These are phyloP conservation scores for Colletotrichum gigasporum DNA, from an alignment of 2,329 filamentous ascomycete species.

Conservation along the genomic window DNA sequence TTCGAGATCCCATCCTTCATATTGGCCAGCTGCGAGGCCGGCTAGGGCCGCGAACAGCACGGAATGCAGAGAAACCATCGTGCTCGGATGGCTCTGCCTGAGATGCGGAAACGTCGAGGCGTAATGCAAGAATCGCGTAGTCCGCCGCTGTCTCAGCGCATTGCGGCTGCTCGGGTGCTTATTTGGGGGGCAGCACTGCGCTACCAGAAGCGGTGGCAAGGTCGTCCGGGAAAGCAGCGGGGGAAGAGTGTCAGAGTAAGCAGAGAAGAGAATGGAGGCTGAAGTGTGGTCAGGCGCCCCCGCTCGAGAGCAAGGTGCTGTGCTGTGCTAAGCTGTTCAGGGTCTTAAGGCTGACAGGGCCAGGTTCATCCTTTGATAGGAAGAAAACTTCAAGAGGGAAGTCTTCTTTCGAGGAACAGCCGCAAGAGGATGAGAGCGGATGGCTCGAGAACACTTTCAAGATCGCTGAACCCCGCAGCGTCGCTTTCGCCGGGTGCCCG, in stretches of 20 bases:
- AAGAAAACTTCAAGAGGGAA: neutral
- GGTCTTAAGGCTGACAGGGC: neutral
- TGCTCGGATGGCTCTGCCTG: neutral
- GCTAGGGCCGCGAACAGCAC: constrained; percentile 40
- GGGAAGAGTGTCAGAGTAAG: neutral
- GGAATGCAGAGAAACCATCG: neutral
- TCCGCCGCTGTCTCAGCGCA: constrained; percentile 6
- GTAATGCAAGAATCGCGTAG: neutral
- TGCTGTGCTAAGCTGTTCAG: neutral
- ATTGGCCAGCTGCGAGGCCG: constrained; percentile 49
- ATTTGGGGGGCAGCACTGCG: neutral
- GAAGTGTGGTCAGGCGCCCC: neutral
- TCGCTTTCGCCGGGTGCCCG: neutral
- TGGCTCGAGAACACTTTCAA: neutral
- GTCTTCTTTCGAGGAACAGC: neutral
- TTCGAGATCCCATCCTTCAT: constrained; percentile 55
- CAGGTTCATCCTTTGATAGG: neutral
- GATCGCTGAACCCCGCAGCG: neutral
- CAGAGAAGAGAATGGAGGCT: neutral
- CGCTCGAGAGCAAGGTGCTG: neutral
- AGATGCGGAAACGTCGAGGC: neutral
- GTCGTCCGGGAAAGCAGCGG: neutral
- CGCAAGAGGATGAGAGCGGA: neutral
- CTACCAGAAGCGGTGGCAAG: neutral
- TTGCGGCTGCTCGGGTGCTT: constrained; percentile 5